Conservation (phyloP, 345 rosid genomes). For the Gossypium mustelinum region DNA sequence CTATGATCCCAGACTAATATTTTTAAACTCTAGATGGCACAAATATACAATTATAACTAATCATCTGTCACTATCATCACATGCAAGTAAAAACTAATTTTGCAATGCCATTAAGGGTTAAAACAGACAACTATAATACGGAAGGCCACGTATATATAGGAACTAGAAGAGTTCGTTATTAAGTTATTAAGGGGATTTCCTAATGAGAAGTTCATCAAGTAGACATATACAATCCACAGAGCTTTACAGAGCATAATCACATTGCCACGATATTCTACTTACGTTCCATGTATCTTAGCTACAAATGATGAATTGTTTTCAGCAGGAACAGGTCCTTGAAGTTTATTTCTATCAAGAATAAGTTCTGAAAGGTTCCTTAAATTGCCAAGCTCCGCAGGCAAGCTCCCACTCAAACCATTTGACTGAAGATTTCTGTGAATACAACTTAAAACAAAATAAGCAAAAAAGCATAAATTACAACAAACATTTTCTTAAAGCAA, state of each 20-base stretch:
- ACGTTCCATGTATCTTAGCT: slow-evolving; percentile 43
- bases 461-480: slow-evolving; percentile 1
- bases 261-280: slow-evolving; percentile 27
- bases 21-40: neutral
- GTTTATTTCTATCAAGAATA: slow-evolving; percentile 77
- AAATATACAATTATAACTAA: neutral
- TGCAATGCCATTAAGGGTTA: too few relatives aligned
- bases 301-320: slow-evolving; percentile 29
- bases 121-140: too few relatives aligned
- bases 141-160: neutral
- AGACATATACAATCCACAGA: too few relatives aligned
- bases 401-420: slow-evolving; percentile 77
- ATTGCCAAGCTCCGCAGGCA: slow-evolving; percentile 77
- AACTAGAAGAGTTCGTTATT: neutral
- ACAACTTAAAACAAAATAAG: slow-evolving; percentile 4
- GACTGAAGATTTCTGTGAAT: slow-evolving; percentile 80
- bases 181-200: neutral
- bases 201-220: neutral
- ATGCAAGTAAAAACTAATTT: neutral
- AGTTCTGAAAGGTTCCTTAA: slow-evolving; percentile 75
- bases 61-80: neutral
- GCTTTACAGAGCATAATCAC: neutral
- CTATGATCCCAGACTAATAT: neutral
- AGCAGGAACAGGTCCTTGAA: slow-evolving; percentile 78
- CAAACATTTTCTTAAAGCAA: slow-evolving; percentile 3